Conservation (phyloP, 2,329 filamentous ascomycete genomes). For the Fusarium sp. region DNA sequence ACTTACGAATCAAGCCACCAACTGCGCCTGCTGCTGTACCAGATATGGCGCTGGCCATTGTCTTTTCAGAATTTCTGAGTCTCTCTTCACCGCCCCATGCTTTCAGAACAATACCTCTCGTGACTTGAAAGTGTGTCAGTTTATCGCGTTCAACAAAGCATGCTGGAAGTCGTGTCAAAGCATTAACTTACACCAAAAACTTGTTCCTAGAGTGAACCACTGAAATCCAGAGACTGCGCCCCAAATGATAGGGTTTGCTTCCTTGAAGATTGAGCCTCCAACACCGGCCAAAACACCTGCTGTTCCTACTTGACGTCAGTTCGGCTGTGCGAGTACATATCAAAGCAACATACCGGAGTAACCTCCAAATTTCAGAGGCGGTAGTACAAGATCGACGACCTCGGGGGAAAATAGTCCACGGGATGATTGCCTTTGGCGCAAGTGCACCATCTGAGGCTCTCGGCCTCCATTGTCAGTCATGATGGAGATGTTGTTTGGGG, state of each 20-base stretch:
- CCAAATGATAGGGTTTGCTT: constrained; percentile 75
- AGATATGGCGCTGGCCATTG: constrained; percentile 75
- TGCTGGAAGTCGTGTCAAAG: background rate
- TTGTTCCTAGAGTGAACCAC: constrained; percentile 82
- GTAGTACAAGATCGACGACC: constrained; percentile 58
- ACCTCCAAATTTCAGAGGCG: constrained; percentile 69
- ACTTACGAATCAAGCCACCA: constrained; percentile 66
- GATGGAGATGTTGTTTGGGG: background rate
- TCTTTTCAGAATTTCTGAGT: constrained; percentile 67
- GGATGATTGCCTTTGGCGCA: constrained; percentile 43
- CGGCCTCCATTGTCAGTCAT: constrained; percentile 38
- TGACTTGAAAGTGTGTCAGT: constrained; percentile 53
- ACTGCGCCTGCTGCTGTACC: constrained; percentile 75
- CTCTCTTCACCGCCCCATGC: constrained; percentile 63
- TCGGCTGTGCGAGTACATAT: constrained; percentile 4
- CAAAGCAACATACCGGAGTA: constrained; percentile 60
- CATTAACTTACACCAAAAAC: constrained; percentile 74
- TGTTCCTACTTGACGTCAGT: constrained; percentile 58
- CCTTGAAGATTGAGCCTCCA: constrained; percentile 76
- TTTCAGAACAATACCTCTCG: constrained; percentile 59
- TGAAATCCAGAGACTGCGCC: constrained; percentile 79
- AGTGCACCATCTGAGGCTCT: constrained; percentile 33
- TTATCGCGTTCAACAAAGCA: background rate
- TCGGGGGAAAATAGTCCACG: constrained; percentile 57
- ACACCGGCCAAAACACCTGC: constrained; percentile 74